Evolutionary conservation across 805 yeast genomes (phyloP).

Genomic region (Metschnikowia colocasiae): DNA sequence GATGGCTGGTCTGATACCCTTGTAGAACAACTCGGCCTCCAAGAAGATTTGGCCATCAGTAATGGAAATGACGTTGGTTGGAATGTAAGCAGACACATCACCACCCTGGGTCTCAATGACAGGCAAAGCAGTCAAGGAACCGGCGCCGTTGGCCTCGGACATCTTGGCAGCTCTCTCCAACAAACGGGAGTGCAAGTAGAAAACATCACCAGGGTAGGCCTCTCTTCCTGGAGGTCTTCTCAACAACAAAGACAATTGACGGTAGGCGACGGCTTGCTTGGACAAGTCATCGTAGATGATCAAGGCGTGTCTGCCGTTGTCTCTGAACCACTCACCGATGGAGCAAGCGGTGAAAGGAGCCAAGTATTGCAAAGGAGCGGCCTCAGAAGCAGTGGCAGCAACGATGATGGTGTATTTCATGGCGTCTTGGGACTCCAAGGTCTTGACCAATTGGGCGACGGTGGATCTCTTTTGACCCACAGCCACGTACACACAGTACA

Average conservation of each 20-base stretch:
- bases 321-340: slow-evolving; percentile 99
- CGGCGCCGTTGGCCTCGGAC: slow-evolving; percentile 85
- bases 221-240: slow-evolving; percentile 98
- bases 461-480: slow-evolving; percentile 99
- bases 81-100: slow-evolving; percentile 97
- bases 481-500: slow-evolving; percentile 99
- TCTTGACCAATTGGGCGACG: slow-evolving; percentile 98
- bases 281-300: slow-evolving; percentile 97
- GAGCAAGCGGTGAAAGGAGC: slow-evolving; percentile 99
- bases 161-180: slow-evolving; percentile 97
- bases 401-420: slow-evolving; percentile 96
- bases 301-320: slow-evolving; percentile 96
- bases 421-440: slow-evolving; percentile 97
- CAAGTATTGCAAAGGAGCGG: slow-evolving; percentile 99
- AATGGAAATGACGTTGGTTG: slow-evolving; percentile 96
- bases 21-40: slow-evolving; percentile 99
- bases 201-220: slow-evolving; percentile 96
- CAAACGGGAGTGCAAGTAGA: slow-evolving; percentile 92
- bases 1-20: slow-evolving; percentile 99
- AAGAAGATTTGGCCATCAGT: slow-evolving; percentile 98
- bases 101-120: slow-evolving; percentile 98
- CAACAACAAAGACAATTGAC: slow-evolving; percentile 95
- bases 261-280: slow-evolving; percentile 99
- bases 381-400: slow-evolving; percentile 99
- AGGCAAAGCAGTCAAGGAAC: slow-evolving; percentile 94